Conservation (phyloP, 805 yeast species). For the Candida bentonensis region DNA sequence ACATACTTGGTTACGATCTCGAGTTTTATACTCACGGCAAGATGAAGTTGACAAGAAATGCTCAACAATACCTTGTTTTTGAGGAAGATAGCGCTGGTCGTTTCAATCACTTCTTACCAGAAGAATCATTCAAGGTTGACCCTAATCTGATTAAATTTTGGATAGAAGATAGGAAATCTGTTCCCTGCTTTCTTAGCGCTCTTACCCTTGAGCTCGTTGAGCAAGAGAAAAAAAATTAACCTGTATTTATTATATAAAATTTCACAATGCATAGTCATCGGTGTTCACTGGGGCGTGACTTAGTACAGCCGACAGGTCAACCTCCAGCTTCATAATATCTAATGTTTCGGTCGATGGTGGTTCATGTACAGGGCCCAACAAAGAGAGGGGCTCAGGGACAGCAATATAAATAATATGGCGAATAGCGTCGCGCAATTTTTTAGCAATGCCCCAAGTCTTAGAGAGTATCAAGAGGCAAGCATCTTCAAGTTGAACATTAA, state of each 20-base stretch:
- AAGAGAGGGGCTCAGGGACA: background rate
- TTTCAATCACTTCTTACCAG: background rate
- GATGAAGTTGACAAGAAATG: background rate
- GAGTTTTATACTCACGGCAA: background rate
- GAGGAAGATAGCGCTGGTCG: background rate
- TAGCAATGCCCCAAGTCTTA: background rate
- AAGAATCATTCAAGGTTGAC: background rate
- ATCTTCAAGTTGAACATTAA: background rate
- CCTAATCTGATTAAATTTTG: background rate
- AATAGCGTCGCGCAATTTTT: background rate
- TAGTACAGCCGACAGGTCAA: no score
- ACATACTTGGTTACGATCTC: background rate
- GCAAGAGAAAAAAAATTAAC: background rate
- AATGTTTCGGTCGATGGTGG: no score
- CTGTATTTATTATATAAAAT: no score
- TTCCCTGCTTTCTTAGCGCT: conserved; percentile 1
- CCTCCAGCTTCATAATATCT: no score
- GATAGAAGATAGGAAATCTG: background rate
- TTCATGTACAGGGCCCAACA: background rate
- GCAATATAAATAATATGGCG: background rate
- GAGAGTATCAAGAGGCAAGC: background rate
- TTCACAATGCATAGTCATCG: no score
- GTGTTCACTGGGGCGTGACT: no score
- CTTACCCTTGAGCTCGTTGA: background rate
- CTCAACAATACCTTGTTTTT: background rate